Conservation (phyloP, 345 rosid genomes). For the Populus deltoides region DNA sequence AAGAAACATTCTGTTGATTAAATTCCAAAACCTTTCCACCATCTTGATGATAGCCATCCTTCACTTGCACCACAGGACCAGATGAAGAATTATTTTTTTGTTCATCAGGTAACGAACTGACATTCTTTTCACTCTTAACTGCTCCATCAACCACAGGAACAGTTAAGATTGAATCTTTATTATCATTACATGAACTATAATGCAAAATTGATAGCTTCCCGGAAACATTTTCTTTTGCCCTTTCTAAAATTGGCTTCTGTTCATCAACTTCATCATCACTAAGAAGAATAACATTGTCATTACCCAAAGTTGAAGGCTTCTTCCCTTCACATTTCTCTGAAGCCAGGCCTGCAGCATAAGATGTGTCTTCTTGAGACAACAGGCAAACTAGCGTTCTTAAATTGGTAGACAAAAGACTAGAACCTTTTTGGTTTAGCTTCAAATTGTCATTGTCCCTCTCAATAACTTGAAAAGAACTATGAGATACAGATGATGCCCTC, state of each 20-base stretch:
- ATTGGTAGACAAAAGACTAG: conserved; percentile 26
- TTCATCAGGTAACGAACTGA: conserved; percentile 30
- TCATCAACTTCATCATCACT: conserved; percentile 80
- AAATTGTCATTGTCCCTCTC: conserved; percentile 19
- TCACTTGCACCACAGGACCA: conserved; percentile 20
- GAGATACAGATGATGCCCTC: conserved; percentile 23
- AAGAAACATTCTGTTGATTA: conserved; percentile 27
- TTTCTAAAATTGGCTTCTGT: conserved; percentile 40
- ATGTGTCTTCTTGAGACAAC: conserved; percentile 38
- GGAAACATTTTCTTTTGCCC: conserved; percentile 25
- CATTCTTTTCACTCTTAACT: conserved; percentile 27
- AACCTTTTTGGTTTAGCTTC: conserved; percentile 34
- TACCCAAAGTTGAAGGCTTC: conserved; percentile 32
- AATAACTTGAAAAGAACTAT: conserved; percentile 14
- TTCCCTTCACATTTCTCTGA: conserved; percentile 29
- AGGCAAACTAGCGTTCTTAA: conserved; percentile 32
- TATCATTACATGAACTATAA: conserved; percentile 20
- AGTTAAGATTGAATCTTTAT: conserved; percentile 21
- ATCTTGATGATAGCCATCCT: conserved; percentile 32
- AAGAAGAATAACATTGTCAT: conserved; percentile 54
- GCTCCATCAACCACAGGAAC: conserved; percentile 22
- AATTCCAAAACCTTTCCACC: conserved; percentile 33
- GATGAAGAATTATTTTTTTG: conserved; percentile 32
- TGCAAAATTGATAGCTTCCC: conserved; percentile 36
- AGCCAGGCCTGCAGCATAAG: conserved; percentile 22